Evolutionary conservation across 352 stramenopile species (phyloP), one percentile per base, ranked within the genome.

Genomic region (Phytophthora macrochlamydospora): DNA sequence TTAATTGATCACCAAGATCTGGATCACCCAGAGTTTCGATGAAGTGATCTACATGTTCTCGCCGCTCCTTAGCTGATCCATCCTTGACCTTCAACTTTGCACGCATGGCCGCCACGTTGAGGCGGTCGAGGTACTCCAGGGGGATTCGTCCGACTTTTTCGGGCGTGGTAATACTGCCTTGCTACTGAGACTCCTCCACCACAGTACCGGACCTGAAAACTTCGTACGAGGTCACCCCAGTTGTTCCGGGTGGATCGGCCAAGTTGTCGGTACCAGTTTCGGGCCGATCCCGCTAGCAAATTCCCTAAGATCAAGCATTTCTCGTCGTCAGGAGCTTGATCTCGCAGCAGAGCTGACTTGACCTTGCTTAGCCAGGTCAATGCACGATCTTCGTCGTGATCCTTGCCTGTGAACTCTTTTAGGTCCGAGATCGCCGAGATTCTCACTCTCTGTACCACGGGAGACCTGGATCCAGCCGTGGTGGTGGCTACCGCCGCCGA

Each of bases 371-470:
- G 18, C 18, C 18, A 24, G 18, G 18, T 24, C 18, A 24, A 24
- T 24, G 18, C 18, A 24, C 18, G 18, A 24, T 24, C 18, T 24
- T 24, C 18, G 18, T 24, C 18, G 18, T 24, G 18, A 24, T 24
- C 18, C 18, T 24, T 24, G 18, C 18, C 18, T 24, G 0, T 24
- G 18, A 24, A 59, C 52, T 59, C 52, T 11, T 51, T 59, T 5
- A 59, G 38, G 35, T 59, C 52, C 8, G 38, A 59, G 28, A 59
- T 32, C 52, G 52, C 52, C 2, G 52, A 51, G 24, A 59, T 51
- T n/a, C 52, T 7, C 4, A 51, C 40, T 8, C 38, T 35, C 6
- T 43, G 37, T 7, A 43, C 12, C 38, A 29, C 7, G 3, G 38
- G 8, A 18, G 38, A 0, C 1, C 14, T 11, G 1, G 35, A 12